Conservation (phyloP, 2,329 filamentous ascomycete species). For the Volutella citrinella region DNA sequence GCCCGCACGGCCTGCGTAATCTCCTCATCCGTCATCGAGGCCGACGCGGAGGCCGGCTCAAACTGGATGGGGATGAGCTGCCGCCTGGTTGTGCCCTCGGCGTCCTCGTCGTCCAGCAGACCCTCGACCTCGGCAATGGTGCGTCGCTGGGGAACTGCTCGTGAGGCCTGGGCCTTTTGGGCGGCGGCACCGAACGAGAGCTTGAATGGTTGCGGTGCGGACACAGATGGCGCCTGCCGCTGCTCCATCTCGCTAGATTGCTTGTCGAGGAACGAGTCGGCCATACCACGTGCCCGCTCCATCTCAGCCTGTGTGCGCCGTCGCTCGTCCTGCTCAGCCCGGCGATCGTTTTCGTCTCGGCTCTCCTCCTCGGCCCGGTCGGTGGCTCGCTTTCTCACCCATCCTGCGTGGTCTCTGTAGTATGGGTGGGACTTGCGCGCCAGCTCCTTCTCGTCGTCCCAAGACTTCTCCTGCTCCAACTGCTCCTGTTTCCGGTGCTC, state of each 20-base stretch:
- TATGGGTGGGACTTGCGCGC: slow-evolving; percentile 72
- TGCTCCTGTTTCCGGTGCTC: slow-evolving; percentile 68
- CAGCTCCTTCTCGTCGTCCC: slow-evolving; percentile 87
- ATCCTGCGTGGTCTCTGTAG: slow-evolving; percentile 81
- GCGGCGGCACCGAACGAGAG: slow-evolving; percentile 87
- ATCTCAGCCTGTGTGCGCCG: slow-evolving; percentile 67
- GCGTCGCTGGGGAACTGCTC: slow-evolving; percentile 59
- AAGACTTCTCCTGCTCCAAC: slow-evolving; percentile 63
- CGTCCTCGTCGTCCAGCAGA: slow-evolving; percentile 91
- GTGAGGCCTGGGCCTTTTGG: slow-evolving; percentile 63
- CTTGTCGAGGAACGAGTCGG: slow-evolving; percentile 84
- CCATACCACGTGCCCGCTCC: slow-evolving; percentile 79
- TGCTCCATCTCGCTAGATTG: slow-evolving; percentile 74
- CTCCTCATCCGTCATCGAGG: slow-evolving; percentile 80
- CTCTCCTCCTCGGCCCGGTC: slow-evolving; percentile 72
- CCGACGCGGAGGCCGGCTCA: slow-evolving; percentile 60
- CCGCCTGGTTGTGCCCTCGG: slow-evolving; percentile 66
- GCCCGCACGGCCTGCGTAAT: slow-evolving; percentile 76
- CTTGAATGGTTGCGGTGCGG: slow-evolving; percentile 79
- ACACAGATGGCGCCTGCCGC: slow-evolving; percentile 34
- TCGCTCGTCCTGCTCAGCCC: slow-evolving; percentile 71
- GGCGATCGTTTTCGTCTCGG: slow-evolving; percentile 79
- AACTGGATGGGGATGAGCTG: slow-evolving; percentile 81
- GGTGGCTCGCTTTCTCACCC: slow-evolving; percentile 75
- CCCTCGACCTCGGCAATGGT: slow-evolving; percentile 94